Percentiles rank a stretch among this genome's conserved stretches.
Conservation (phyloP, 257 asterid genomes). For the Scutellaria minor region DNA sequence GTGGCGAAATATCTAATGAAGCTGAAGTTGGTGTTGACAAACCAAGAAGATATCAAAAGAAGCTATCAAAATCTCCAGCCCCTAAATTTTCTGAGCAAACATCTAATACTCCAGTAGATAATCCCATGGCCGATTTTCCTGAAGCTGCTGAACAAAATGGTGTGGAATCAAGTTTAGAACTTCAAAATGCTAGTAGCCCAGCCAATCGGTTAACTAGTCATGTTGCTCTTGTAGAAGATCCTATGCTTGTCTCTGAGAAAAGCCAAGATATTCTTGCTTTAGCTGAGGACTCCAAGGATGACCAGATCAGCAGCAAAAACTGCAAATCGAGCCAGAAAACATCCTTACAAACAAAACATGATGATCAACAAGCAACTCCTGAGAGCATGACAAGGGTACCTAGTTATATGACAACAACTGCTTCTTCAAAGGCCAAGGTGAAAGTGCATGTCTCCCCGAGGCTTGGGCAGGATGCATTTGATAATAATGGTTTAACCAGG, state of each 20-base stretch:
- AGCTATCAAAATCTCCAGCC: conserved; percentile 16
- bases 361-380: neutral
- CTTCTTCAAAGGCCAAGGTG: conserved; percentile 62
- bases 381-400: conserved; percentile 45
- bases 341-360: too few species aligned
- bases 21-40: conserved; percentile 10
- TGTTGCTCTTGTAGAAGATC: too few species aligned
- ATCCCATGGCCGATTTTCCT: neutral
- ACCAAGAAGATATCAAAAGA: conserved; percentile 11
- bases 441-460: conserved; percentile 55
- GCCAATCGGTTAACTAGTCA: conserved; percentile 13
- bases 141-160: conserved; percentile 14
- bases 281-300: too few species aligned
- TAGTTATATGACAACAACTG: conserved; percentile 70
- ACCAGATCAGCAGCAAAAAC: too few species aligned
- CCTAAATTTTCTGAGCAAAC: conserved; percentile 9
- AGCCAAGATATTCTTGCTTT: too few species aligned
- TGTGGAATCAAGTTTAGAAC: conserved; percentile 6
- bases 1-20: neutral
- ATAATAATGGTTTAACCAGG: conserved; percentile 45
- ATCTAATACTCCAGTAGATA: conserved; percentile 1
- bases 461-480: conserved; percentile 49
- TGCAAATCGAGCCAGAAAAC: too few species aligned
- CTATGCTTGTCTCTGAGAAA: too few species aligned
- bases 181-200: neutral